Evolutionary conservation across 352 stramenopile species (phyloP), one percentile per base, ranked within the genome.

Genomic region (Phytopythium aichiense): DNA sequence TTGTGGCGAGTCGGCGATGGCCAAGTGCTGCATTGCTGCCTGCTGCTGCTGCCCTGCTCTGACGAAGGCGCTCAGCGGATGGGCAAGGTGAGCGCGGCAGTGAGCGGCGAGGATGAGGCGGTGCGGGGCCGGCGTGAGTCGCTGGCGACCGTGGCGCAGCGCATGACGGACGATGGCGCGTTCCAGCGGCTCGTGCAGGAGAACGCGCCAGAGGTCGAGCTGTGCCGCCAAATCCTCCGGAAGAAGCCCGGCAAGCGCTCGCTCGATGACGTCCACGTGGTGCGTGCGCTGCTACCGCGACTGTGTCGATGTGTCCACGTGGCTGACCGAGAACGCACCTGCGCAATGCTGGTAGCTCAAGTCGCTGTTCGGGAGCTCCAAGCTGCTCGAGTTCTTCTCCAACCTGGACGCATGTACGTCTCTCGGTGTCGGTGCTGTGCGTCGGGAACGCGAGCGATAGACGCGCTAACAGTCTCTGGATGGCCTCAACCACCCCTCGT

Each of bases 361-460:
- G 61, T 81, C 84, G 33, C 68, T 92, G 33, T 78, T 94, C 28
- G 71, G 64, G 13, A 77, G 77, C 49, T 89, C 85, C 52, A 90
- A 89, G 50, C 66, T 94, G 33, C 81, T 91, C 61, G 73, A 90
- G 43, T 91, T 92, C 64, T 94, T 91, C 65, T 76, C 81, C 51
- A 89, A 91, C 54, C 66, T 94, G 23, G 85, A 94, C 56, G 76
- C 79, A 45, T 89, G 81, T 92, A 62, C 35, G 35, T 8, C 12
- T 15, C 35, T 40, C 35, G 35, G 35, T 31, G 16, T 11, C 43
- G 25, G 35, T 28, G 22, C 20, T 15, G 11, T 25, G 12, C 0
- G 5, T 45, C 31, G 9, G 2, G 6, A 22, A 13, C 25, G 22
- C 31, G 5, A 7, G 18, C 4, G 22, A 35, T 53, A 22, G 4